A percentile compares a stretch with the other conserved stretches of the same genome.
These are phyloP conservation scores for Isatis lusitanica DNA, from an alignment of 441 rosid species.

Conservation along the genomic window DNA sequence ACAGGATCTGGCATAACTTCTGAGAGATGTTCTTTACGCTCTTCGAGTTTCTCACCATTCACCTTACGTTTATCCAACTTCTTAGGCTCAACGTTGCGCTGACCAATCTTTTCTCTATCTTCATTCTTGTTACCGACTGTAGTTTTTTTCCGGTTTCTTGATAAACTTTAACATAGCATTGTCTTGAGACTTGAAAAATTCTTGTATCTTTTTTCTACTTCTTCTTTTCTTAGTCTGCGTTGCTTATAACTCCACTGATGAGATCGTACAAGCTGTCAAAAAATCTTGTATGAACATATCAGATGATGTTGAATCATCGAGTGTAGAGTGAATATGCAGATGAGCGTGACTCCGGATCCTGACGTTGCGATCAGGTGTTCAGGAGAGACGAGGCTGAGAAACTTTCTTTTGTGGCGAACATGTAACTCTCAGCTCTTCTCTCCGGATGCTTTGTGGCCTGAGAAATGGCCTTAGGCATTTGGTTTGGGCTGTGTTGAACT, in stretches of 20 bases:
- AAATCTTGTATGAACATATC: constrained; percentile 52
- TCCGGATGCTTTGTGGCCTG: constrained; percentile 72
- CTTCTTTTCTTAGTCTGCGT: constrained; percentile 72
- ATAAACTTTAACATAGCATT: too few species aligned
- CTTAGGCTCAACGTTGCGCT: not conserved
- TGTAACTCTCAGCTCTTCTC: constrained; percentile 33
- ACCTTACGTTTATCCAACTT: not conserved
- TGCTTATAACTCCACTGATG: constrained; percentile 69
- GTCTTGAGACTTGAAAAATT: too few species aligned
- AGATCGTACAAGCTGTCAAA: constrained; percentile 71
- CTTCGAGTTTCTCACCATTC: not conserved
- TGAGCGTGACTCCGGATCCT: constrained; percentile 76
- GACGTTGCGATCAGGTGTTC: constrained; percentile 72
- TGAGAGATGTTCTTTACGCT: not conserved
- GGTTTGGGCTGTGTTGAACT: constrained; percentile 59
- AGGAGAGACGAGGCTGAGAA: constrained; percentile 77
- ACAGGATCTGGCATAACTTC: not conserved
- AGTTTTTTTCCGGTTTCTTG: too few species aligned
- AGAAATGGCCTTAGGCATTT: constrained; percentile 69
- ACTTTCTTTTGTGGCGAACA: constrained; percentile 78
- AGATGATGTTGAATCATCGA: not conserved
- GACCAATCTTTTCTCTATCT: not conserved
- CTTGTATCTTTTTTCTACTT: too few species aligned
- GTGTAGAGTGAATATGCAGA: constrained; percentile 45
- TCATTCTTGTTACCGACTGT: not conserved